Percentiles rank a stretch among this genome's conserved stretches.
These are phyloP conservation scores for Medakamo hakoo DNA, from an alignment of 139 green algal species.

Conservation along the genomic window DNA sequence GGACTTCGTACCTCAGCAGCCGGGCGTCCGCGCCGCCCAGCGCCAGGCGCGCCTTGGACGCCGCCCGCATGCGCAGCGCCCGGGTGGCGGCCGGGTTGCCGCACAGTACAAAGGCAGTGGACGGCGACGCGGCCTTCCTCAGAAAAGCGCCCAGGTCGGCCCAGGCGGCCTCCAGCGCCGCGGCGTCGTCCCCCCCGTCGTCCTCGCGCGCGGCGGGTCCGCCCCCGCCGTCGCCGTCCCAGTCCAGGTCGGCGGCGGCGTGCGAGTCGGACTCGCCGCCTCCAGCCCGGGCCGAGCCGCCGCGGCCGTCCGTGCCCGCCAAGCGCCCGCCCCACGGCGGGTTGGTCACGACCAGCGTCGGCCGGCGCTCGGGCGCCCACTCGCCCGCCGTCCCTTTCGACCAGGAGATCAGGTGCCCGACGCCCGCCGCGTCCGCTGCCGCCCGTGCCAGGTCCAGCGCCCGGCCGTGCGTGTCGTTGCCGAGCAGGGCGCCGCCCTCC, in stretches of 20 bases:
- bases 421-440: conserved; percentile 18
- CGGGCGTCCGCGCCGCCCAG: conserved; percentile 50
- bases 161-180: conserved; percentile 29
- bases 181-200: not conserved
- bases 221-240: not conserved
- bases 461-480: conserved; percentile 45
- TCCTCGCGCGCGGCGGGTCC: not conserved
- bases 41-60: conserved; percentile 23
- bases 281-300: not conserved
- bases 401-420: conserved; percentile 23
- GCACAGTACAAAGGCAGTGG: conserved; percentile 35
- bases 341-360: conserved; percentile 63
- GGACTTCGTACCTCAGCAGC: conserved; percentile 41
- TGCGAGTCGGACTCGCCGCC: not conserved
- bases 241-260: not conserved
- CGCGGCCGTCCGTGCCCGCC: not conserved
- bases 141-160: conserved; percentile 37
- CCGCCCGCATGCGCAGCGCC: conserved; percentile 36
- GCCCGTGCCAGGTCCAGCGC: conserved; percentile 31
- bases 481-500: conserved; percentile 19
- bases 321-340: conserved; percentile 74
- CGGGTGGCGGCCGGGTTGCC: conserved; percentile 34
- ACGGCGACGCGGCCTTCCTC: conserved; percentile 17
- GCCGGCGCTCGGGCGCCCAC: conserved; percentile 21
- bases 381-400: conserved; percentile 18